phyloP scores from a whole-genome alignment of 805 yeast genomes.

The Lachancea sp. region DNA sequence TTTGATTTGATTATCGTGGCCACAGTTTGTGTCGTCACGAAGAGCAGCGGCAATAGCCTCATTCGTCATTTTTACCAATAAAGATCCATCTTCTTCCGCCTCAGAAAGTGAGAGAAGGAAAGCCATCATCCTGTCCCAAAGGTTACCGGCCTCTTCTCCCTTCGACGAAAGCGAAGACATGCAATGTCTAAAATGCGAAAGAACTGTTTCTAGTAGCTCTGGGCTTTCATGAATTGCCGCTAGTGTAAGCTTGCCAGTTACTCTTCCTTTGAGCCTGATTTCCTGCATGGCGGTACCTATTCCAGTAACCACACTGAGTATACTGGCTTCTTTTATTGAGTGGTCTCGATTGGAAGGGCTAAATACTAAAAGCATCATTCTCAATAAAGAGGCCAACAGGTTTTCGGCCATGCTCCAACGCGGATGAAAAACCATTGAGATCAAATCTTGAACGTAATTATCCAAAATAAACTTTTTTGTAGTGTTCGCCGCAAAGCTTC shows the following conservation, averaged over 20 bases:
- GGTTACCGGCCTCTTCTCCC: background rate
- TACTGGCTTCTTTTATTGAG: constrained; percentile 41
- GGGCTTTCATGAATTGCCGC: background rate
- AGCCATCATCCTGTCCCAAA: constrained; percentile 5
- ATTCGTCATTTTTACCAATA: background rate
- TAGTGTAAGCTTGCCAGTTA: background rate
- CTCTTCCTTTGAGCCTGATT: constrained; percentile 14
- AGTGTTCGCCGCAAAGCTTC: constrained; percentile 24
- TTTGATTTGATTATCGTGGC: too few relatives aligned
- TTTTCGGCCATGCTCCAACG: constrained; percentile 58
- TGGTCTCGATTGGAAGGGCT: constrained; percentile 34
- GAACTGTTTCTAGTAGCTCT: background rate
- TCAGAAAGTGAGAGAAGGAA: background rate
- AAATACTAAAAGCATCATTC: constrained; percentile 37
- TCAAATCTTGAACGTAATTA: constrained; percentile 49
- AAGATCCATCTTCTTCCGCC: background rate
- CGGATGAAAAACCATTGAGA: constrained; percentile 43
- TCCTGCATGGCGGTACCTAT: constrained; percentile 48
- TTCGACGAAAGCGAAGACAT: background rate
- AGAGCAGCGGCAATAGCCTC: background rate
- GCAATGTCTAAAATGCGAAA: background rate
- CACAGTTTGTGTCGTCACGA: background rate
- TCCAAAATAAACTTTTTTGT: constrained; percentile 41
- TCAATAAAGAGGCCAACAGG: constrained; percentile 41
- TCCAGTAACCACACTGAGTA: constrained; percentile 55